phyloP scores from a whole-genome alignment of 2,329 filamentous ascomycete genomes.

The Zymoseptoria brevis region DNA sequence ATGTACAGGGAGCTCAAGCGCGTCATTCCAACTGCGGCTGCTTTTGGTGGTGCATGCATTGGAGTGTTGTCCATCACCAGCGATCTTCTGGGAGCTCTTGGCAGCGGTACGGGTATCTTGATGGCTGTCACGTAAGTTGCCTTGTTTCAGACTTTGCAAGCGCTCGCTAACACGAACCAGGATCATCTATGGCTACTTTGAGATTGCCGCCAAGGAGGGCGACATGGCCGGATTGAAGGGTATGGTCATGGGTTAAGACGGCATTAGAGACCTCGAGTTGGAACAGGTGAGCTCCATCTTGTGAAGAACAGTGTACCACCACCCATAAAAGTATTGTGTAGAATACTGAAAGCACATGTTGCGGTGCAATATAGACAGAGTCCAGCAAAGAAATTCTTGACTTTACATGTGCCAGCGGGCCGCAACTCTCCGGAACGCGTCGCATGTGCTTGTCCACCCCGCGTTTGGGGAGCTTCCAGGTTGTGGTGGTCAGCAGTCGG shows the following conservation, averaged over 20 bases:
- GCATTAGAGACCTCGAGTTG: constrained; percentile 7
- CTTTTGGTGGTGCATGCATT: constrained; percentile 98
- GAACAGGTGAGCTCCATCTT: constrained; percentile 16
- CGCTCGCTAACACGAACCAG: constrained; percentile 37
- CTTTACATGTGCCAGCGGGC: constrained; percentile 6
- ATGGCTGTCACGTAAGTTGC: constrained; percentile 90
- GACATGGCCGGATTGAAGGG: constrained; percentile 74
- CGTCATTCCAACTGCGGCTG: constrained; percentile 94
- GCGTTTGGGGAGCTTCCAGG: constrained; percentile 1
- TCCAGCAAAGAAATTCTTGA: neutral
- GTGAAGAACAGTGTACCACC: constrained; percentile 8
- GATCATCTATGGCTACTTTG: constrained; percentile 99
- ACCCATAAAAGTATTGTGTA: constrained; percentile 11
- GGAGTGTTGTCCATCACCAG: constrained; percentile 92
- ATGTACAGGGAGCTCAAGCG: constrained; percentile 99
- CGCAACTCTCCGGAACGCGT: neutral
- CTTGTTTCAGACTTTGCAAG: neutral
- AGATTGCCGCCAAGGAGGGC: constrained; percentile 97
- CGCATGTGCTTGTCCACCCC: constrained; percentile 2
- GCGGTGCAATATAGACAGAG: neutral
- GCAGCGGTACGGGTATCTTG: constrained; percentile 94
- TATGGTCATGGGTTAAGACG: constrained; percentile 48
- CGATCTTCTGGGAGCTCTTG: constrained; percentile 90
- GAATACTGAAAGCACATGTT: constrained; percentile 4
- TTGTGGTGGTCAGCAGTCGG: constrained; percentile 9